A percentile compares a stretch with the other conserved stretches of the same genome.
phyloP scores from a whole-genome alignment of 352 stramenopile species.

The Globisporangium cylindrosporum region DNA sequence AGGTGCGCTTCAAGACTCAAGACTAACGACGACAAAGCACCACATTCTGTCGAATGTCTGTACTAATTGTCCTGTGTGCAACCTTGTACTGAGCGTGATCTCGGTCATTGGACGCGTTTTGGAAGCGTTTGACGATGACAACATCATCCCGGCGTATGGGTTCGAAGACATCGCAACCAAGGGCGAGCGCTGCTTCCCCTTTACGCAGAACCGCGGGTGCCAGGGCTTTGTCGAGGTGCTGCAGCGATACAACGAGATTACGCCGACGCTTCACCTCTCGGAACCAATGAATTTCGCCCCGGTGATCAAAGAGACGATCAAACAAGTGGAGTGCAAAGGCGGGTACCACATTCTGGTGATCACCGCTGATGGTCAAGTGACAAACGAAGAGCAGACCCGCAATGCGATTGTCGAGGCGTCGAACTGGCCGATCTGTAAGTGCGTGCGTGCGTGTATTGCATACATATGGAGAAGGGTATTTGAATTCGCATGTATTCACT shows the following conservation, averaged over 20 bases:
- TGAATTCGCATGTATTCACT: too few relatives aligned
- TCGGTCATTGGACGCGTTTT: conserved; percentile 70
- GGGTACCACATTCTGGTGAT: conserved; percentile 82
- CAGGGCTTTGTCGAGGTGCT: conserved; percentile 60
- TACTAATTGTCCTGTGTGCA: not conserved
- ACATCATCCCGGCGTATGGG: conserved; percentile 68
- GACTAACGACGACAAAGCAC: not conserved
- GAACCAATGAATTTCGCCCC: conserved; percentile 67
- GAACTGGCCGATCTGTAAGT: conserved; percentile 57
- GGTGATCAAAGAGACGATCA: conserved; percentile 61
- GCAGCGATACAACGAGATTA: conserved; percentile 54
- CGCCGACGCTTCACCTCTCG: conserved; percentile 50
- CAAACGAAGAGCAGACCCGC: conserved; percentile 49
- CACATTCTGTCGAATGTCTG: not conserved
- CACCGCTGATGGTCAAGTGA: conserved; percentile 63
- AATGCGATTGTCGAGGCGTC: conserved; percentile 67
- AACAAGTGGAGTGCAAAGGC: conserved; percentile 31
- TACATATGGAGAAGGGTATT: too few relatives aligned
- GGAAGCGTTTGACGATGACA: conserved; percentile 77
- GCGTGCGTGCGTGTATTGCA: too few relatives aligned
- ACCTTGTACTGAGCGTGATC: conserved; percentile 49
- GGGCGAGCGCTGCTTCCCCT: conserved; percentile 45
- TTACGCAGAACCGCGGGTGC: conserved; percentile 34
- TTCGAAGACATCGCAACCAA: conserved; percentile 63
- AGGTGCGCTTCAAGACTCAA: conserved; percentile 31